These are phyloP conservation scores for Boletus rufocinnamomeus DNA, from an alignment of 768 basidiomycete species.

Conservation along the genomic window DNA sequence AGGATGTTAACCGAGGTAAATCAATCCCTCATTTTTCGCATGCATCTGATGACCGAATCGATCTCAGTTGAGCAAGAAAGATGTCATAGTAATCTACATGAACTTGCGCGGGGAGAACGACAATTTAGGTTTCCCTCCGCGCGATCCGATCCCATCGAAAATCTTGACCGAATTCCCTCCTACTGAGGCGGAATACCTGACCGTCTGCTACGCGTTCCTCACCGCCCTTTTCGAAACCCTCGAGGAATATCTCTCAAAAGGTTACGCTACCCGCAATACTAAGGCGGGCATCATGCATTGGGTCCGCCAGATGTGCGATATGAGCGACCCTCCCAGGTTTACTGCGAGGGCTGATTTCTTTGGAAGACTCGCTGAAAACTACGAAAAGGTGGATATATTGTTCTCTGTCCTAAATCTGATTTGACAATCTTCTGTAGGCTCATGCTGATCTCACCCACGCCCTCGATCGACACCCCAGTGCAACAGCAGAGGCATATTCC, in stretches of 20 bases:
- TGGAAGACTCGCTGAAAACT: not conserved
- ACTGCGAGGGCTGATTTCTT: not conserved
- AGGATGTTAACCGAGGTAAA: slow-evolving; percentile 7
- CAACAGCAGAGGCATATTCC: not conserved
- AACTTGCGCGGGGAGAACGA: not conserved
- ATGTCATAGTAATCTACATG: not conserved
- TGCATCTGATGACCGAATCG: not conserved
- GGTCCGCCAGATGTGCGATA: slow-evolving; percentile 1
- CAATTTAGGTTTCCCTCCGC: not conserved
- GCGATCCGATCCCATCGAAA: not conserved
- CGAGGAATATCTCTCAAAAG: not conserved
- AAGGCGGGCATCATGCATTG: not conserved
- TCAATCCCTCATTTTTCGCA: not conserved
- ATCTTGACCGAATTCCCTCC: not conserved
- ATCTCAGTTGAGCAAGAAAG: not conserved
- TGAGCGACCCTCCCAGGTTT: not conserved
- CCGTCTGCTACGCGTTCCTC: slow-evolving; percentile 6
- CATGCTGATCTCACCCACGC: not conserved
- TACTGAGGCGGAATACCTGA: not conserved
- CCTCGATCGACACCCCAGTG: not conserved
- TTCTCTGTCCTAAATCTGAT: too few species aligned
- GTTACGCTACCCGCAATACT: not conserved
- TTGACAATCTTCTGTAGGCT: not conserved
- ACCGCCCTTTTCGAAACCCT: slow-evolving; percentile 7
- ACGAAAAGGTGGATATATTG: not conserved